Conservation (phyloP, 2,329 filamentous ascomycete species). For the Fusarium aywerte region DNA sequence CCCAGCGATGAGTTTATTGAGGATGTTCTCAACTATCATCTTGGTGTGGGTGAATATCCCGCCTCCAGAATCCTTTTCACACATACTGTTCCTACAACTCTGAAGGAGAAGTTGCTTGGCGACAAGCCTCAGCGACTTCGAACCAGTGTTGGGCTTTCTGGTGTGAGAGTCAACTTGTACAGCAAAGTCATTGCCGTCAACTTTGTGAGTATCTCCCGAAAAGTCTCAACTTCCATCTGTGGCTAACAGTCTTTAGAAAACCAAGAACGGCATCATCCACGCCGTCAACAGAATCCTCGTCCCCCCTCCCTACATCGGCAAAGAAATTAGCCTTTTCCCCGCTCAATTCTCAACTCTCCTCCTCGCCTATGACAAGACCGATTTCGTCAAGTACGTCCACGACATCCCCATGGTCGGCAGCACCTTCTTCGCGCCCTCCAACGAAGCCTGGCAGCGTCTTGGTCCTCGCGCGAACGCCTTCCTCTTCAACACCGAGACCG, state of each 20-base stretch:
- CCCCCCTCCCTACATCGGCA: conserved; percentile 73
- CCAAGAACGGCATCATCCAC: conserved; percentile 84
- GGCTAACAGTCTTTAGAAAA: conserved; percentile 59
- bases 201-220: conserved; percentile 63
- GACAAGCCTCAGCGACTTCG: conserved; percentile 77
- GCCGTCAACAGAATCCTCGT: conserved; percentile 79
- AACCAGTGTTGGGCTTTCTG: conserved; percentile 69
- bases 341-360: conserved; percentile 81
- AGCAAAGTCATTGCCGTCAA: conserved; percentile 75
- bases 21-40: conserved; percentile 78
- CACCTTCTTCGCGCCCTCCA: conserved; percentile 84
- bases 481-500: conserved; percentile 80
- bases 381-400: conserved; percentile 70
- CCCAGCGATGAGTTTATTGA: conserved; percentile 77
- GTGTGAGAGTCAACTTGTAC: conserved; percentile 81
- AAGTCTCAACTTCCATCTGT: neutral
- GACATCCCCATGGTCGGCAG: conserved; percentile 67
- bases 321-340: conserved; percentile 72
- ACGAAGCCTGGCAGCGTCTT: conserved; percentile 81
- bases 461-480: conserved; percentile 79
- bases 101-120: conserved; percentile 69
- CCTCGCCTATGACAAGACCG: conserved; percentile 78
- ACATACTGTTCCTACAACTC: conserved; percentile 78
- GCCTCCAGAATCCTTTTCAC: conserved; percentile 72
- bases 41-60: conserved; percentile 74